Evolutionary conservation across 352 stramenopile genomes (phyloP).

Genomic region (Pythium sukuiense): DNA sequence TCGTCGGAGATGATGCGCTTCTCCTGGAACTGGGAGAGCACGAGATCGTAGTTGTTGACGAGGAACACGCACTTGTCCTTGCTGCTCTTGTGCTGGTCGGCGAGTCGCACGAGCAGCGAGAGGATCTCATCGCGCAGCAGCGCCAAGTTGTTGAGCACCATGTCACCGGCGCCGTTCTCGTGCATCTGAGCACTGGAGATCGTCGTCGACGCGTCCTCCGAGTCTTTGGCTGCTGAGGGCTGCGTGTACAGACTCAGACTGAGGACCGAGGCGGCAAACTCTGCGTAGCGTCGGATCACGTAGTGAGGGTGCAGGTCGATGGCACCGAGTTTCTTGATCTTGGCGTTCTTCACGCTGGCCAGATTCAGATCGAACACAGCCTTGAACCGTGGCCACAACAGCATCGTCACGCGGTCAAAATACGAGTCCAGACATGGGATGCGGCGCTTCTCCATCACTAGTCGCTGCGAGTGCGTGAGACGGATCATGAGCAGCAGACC

Average conservation of each 20-base stretch:
- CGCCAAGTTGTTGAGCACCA: conserved; percentile 93
- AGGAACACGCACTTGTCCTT: conserved; percentile 97
- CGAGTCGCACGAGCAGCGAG: conserved; percentile 76
- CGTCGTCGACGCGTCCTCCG: conserved; percentile 32
- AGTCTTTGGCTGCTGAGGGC: conserved; percentile 14
- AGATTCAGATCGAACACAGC: conserved; percentile 96
- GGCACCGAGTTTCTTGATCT: conserved; percentile 89
- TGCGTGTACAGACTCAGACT: conserved; percentile 86
- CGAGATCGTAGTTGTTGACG: conserved; percentile 98
- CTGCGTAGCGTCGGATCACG: conserved; percentile 95
- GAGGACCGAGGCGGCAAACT: conserved; percentile 96
- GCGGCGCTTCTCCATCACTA: conserved; percentile 81
- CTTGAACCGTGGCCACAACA: conserved; percentile 98
- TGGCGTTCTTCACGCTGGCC: conserved; percentile 86
- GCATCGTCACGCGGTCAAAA: conserved; percentile 94
- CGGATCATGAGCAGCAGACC: conserved; percentile 99
- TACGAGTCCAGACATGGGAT: conserved; percentile 94
- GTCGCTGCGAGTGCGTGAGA: conserved; percentile 87
- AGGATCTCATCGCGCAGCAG: conserved; percentile 84
- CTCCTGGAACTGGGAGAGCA: conserved; percentile 95
- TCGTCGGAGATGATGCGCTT: conserved; percentile 93
- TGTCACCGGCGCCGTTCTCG: conserved; percentile 87
- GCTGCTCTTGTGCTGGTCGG: conserved; percentile 88
- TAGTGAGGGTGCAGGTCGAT: conserved; percentile 97
- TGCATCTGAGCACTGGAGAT: conserved; percentile 76